Evolutionary conservation across 805 yeast genomes (phyloP), one percentile per base, ranked within the genome.

Genomic region (Candida khao-thaluensis): DNA sequence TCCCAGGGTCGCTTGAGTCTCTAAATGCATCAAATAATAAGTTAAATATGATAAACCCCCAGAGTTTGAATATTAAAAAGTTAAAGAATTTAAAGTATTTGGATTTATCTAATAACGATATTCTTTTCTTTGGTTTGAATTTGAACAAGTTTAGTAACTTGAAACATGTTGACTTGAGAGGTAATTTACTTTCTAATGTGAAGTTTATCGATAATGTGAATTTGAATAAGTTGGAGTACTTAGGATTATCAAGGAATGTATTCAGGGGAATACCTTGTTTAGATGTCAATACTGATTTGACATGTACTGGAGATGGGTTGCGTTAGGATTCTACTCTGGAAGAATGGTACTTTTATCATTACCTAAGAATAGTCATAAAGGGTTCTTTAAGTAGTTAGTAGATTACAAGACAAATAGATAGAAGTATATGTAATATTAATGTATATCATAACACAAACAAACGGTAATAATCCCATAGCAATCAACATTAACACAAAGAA

Each of bases 1-100:
- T 62, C 26, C 65, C 67, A 1, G 5, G 38, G 0, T 32, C 41
- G 17, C 35, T 62, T 21, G 36, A 39, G 26, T 18, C 45, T 9
- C 41, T 62, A 25, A 55, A 58, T 31, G 43, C 60, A n/a, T 57
- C 66, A 4, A 59, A 60, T 40, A 62, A 62, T 38, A 48, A 36
- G 26, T 29, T 60, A 11, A 38, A 44, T 18, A 35, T 32, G 15
- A 17, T 60, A n/a, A 44, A 43, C 37, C 44, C 47, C 23, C 26
- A 31, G 4, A 48, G 43, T 10, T 50, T 59, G 21, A 35, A 48
- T 1, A 47, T 47, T 34, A 38, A 31, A n/a, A 14, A 41, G 2
- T 41, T 32, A 7, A 18, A 31, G 18, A 26, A 36, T 28, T 40
- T 60, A 17, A 16, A 31, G 6, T 15, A 12, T 7, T 35, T 60